Evolutionary conservation across 352 stramenopile species (phyloP), one percentile per base, ranked within the genome.

Genomic region (Pythium angustatum): DNA sequence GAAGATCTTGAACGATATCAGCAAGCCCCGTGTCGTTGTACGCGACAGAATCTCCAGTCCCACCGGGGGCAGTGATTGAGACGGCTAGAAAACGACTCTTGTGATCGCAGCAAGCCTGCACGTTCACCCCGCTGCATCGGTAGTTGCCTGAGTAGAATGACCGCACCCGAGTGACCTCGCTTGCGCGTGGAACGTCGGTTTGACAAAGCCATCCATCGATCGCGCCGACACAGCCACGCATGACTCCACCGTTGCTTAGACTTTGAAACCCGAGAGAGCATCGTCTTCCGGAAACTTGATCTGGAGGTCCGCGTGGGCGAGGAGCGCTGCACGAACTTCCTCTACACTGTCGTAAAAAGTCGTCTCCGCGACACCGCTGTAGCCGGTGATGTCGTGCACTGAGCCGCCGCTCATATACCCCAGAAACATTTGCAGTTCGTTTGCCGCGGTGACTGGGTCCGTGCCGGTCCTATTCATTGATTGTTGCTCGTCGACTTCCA

Each of bases 101-200:
- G 27, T 57, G 33, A 19, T 65, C 58, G 19, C 58, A 65, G 31
- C 58, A 65, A 3, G 47, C 58, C 15, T 64, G 57, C 0, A 64
- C 57, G 30, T 64, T 65, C 15, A 65, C 33, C 12, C 47, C 58
- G 22, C 21, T 33, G 5, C 26, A 26, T 1, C n/a, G 58, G 22
- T 65, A 65, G 27, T 65, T 45, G 2, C 58, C 58, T 14, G 58
- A 65, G 24, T 26, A 65, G 12, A 58, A 65, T 14, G 31, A 2
- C 9, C 21, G 21, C 4, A 58, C 45, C 0, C 24, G 3, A 3
- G 5, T 1, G 1, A 58, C 47, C 15, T 65, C 47, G 2, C 0
- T 28, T 3, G 27, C 30, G 7, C 26, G 22, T 31, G 58, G 58
- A 4, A 52, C 36, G 1, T 34, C 19, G 5, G 41, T 51, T 1